phyloP scores from a whole-genome alignment of 1,139 yeast species.

The Suzukiozyma palmioleophila region DNA sequence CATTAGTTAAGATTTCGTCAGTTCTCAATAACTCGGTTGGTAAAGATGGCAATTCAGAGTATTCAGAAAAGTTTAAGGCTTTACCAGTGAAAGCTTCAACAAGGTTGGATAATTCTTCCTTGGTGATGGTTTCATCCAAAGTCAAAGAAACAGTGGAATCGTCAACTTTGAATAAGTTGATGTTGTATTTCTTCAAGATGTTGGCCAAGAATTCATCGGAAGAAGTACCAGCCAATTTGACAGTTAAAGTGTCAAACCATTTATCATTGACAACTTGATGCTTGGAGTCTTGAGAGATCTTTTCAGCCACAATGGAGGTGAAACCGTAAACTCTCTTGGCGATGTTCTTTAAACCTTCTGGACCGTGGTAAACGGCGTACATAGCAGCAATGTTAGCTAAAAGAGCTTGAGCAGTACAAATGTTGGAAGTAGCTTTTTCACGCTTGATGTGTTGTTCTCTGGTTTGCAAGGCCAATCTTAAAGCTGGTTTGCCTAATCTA shows the following conservation, averaged over 20 bases:
- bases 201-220: conserved; percentile 52
- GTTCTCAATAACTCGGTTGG: conserved; percentile 55
- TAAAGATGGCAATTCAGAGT: conserved; percentile 44
- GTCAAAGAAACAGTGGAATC: conserved; percentile 65
- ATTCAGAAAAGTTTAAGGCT: conserved; percentile 12
- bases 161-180: conserved; percentile 72
- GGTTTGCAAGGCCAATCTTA: conserved; percentile 91
- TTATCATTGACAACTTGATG: conserved; percentile 53
- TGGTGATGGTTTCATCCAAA: conserved; percentile 80
- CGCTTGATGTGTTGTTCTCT: conserved; percentile 97
- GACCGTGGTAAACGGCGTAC: conserved; percentile 96
- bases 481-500: conserved; percentile 82
- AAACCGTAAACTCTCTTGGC: conserved; percentile 75
- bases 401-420: conserved; percentile 96
- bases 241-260: conserved; percentile 88
- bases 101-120: conserved; percentile 55
- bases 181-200: conserved; percentile 61
- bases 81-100: conserved; percentile 53
- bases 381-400: conserved; percentile 93
- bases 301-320: conserved; percentile 66
- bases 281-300: conserved; percentile 36
- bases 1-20: conserved; percentile 61
- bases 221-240: conserved; percentile 47
- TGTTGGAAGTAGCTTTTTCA: conserved; percentile 96
- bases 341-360: conserved; percentile 77